Conservation (phyloP, 2,329 filamentous ascomycete species). For the Aureobasidium sp. region DNA sequence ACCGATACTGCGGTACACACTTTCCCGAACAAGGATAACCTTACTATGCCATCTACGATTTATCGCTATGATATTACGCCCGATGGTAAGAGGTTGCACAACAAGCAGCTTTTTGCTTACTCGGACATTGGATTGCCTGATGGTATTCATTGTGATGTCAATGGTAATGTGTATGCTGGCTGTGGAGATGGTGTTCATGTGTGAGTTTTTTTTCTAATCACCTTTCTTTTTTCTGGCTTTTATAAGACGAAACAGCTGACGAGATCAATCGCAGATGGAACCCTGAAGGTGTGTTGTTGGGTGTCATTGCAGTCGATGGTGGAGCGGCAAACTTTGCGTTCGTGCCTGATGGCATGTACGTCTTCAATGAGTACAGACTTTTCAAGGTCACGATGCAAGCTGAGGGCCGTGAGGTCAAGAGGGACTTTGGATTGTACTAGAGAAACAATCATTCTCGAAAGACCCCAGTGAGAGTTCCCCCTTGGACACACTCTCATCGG, state of each 20-base stretch:
- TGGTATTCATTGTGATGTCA: conserved; percentile 19
- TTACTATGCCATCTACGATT: conserved; percentile 35
- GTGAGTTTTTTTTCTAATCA: not conserved
- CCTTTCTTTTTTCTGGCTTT: not conserved
- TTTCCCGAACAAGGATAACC: conserved; percentile 23
- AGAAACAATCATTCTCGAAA: not conserved
- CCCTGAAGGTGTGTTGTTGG: conserved; percentile 19
- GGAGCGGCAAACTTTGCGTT: conserved; percentile 36
- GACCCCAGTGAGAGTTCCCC: no score
- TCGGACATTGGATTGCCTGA: conserved; percentile 16
- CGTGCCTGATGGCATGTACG: conserved; percentile 28
- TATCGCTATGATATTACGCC: conserved; percentile 37
- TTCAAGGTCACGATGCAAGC: conserved; percentile 30
- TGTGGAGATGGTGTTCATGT: conserved; percentile 19
- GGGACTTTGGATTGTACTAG: conserved; percentile 26
- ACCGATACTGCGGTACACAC: conserved; percentile 32
- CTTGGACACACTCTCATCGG: no score
- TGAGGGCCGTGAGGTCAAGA: conserved; percentile 27
- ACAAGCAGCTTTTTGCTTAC: conserved; percentile 18
- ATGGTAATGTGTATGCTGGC: conserved; percentile 19
- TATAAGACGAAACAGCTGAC: not conserved
- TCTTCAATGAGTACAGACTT: conserved; percentile 28
- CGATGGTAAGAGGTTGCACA: conserved; percentile 29
- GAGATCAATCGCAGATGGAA: conserved; percentile 9
- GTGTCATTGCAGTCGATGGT: conserved; percentile 44